Base-by-base conservation (phyloP, 2,329 filamentous ascomycete genomes). In the Chaetomium globosum region DNA sequence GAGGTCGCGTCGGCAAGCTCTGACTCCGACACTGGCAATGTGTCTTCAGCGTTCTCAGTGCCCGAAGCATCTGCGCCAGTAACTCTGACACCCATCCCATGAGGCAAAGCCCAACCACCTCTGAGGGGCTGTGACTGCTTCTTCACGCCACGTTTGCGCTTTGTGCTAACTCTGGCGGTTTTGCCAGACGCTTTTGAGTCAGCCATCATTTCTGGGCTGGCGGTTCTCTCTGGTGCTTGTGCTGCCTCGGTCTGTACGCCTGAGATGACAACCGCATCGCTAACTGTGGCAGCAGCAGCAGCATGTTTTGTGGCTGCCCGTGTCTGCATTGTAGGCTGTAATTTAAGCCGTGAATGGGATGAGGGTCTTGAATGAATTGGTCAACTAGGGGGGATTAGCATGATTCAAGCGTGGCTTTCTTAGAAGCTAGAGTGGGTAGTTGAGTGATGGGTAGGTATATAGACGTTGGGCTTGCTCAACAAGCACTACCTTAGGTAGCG, bases 61-160 rank as follows among this genome's bases (percentile, higher is more conserved):
- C 4, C n/a, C 21, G 49, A 39, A 46, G 31, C 13, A 26, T 39
- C 36, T 16, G 28, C 1, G 1, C 26, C 21, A 21, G 26, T 16
- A 13, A 62, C 26, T 19, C 23, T 51, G 16, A 53, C 48, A 8
- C 68, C 68, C 66, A 71, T 68, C 13, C 68, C 68, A 61, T 70
- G 70, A 2, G 64, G 65, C 21, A 71, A 36, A 6, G 46, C 61
- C 66, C 67, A 68, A 13, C 61, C 64, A 21, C 64, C 58, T 60
- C 65, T 65, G 54, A 67, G n/a, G 0, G 59, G 59, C 31, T 61
- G 53, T 4, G 58, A 13, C 31, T 53, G 56, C 36, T 64, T 65
- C 55, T 66, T 66, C 16, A 19, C 43, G 21, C 51, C 52, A 8
- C 59, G 58, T 28, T 67, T 69, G 21, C 52, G 59, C 49, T 65